Conservation (phyloP, 148 eudicot genomes). For the Cornus kousa region DNA sequence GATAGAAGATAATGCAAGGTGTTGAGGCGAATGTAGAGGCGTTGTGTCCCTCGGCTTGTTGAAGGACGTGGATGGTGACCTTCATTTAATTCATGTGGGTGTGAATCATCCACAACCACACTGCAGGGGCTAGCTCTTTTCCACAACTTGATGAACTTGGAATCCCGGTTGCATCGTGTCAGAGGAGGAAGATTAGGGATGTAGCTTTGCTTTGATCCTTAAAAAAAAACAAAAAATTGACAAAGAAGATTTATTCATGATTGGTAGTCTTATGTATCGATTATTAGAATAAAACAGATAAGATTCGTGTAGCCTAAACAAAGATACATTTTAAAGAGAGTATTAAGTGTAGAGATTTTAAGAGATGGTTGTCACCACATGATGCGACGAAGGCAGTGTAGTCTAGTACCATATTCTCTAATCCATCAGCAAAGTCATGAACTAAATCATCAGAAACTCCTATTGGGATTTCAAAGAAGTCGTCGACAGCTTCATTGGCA, state of each 20-base stretch:
- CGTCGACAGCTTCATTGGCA: conserved; percentile 61
- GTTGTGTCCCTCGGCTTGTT: conserved; percentile 93
- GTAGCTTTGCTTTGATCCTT: conserved; percentile 90
- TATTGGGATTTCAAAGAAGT: conserved; percentile 70
- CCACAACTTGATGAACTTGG: conserved; percentile 67
- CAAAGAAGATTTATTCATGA: too few species aligned
- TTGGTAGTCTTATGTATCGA: too few species aligned
- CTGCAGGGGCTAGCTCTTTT: conserved; percentile 59
- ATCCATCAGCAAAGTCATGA: conserved; percentile 57
- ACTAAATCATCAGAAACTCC: conserved; percentile 64
- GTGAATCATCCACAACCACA: conserved; percentile 37
- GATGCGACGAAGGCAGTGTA: conserved; percentile 72
- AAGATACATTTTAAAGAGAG: background rate
- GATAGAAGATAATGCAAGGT: conserved; percentile 73
- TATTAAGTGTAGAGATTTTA: background rate
- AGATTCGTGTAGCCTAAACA: too few species aligned
- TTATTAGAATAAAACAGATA: too few species aligned
- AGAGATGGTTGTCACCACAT: conserved; percentile 55
- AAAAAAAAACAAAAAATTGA: background rate
- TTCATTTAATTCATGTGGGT: conserved; percentile 35
- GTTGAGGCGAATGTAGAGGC: conserved; percentile 90
- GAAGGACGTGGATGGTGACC: conserved; percentile 75
- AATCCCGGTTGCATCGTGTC: conserved; percentile 83
- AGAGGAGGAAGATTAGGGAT: conserved; percentile 91
- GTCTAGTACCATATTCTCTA: conserved; percentile 64